Conservation (phyloP, 2,329 filamentous ascomycete genomes). For the Phyllosticta citriasiana region DNA sequence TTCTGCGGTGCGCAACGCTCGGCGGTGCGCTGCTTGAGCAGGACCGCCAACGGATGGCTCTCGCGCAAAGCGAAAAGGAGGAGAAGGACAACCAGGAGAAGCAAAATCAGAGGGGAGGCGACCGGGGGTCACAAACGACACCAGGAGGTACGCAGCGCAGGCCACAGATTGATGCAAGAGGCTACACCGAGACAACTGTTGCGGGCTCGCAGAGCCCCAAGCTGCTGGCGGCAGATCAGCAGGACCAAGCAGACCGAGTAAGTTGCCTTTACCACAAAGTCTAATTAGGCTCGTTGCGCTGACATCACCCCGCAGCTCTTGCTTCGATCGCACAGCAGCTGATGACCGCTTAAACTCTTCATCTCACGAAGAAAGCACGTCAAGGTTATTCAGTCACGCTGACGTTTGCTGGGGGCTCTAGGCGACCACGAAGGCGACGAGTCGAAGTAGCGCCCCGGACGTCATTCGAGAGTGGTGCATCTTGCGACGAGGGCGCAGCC, state of each 20-base stretch:
- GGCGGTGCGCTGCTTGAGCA: slow-evolving; percentile 75
- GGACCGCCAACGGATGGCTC: slow-evolving; percentile 42
- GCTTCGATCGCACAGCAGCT: slow-evolving; percentile 41
- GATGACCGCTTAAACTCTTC: slow-evolving; percentile 14
- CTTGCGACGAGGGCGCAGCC: background rate
- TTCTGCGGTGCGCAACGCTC: slow-evolving; percentile 90
- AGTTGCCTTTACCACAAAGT: slow-evolving; percentile 20
- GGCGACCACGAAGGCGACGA: background rate
- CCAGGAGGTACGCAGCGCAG: slow-evolving; percentile 26
- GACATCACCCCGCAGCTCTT: slow-evolving; percentile 25
- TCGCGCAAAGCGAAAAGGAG: slow-evolving; percentile 13
- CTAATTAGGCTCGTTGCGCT: slow-evolving; percentile 1
- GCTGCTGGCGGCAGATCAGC: slow-evolving; percentile 49
- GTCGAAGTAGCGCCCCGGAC: background rate
- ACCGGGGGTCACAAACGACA: slow-evolving; percentile 11
- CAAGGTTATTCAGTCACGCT: slow-evolving; percentile 9
- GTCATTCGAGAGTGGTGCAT: background rate
- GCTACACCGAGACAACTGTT: slow-evolving; percentile 59
- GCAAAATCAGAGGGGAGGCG: slow-evolving; percentile 13
- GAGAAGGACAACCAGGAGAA: slow-evolving; percentile 13
- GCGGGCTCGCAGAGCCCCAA: slow-evolving; percentile 54
- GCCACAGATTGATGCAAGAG: slow-evolving; percentile 50
- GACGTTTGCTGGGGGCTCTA: background rate
- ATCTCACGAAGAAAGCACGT: slow-evolving; percentile 7
- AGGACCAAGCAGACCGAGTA: slow-evolving; percentile 51